Evolutionary conservation across 306 rosid genomes (phyloP).

Genomic region (Mimosa bimucronata): DNA sequence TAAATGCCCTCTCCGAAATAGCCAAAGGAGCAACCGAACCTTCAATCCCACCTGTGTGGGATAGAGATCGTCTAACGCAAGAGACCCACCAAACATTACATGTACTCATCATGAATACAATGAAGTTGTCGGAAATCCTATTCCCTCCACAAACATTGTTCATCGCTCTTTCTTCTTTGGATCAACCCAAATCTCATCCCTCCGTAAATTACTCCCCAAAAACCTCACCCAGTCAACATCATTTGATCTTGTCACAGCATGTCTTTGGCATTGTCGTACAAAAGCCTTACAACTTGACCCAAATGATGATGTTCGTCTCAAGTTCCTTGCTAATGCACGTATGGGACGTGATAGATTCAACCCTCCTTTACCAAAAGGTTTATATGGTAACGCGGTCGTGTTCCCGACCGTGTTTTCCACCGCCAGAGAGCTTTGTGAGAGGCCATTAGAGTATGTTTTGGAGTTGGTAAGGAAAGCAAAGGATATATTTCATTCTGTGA

Average conservation of each 20-base stretch:
- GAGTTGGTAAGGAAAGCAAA: background rate
- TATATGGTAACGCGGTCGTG: background rate
- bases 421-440: background rate
- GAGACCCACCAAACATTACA: background rate
- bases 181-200: background rate
- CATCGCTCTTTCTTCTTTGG: background rate
- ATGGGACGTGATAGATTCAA: constrained; percentile 4
- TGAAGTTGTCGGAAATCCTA: background rate
- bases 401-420: background rate
- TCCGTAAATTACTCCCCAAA: background rate
- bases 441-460: background rate
- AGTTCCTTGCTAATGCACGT: background rate
- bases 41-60: background rate
- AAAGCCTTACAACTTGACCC: background rate
- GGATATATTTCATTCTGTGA: background rate
- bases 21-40: background rate
- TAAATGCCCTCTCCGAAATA: background rate
- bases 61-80: background rate
- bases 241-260: background rate
- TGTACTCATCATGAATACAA: background rate
- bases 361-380: background rate
- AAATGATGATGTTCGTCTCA: background rate
- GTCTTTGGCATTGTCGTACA: background rate
- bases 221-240: background rate
- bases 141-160: background rate